phyloP scores from a whole-genome alignment of 306 rosid species.

The Cucurbita argyrosperma region DNA sequence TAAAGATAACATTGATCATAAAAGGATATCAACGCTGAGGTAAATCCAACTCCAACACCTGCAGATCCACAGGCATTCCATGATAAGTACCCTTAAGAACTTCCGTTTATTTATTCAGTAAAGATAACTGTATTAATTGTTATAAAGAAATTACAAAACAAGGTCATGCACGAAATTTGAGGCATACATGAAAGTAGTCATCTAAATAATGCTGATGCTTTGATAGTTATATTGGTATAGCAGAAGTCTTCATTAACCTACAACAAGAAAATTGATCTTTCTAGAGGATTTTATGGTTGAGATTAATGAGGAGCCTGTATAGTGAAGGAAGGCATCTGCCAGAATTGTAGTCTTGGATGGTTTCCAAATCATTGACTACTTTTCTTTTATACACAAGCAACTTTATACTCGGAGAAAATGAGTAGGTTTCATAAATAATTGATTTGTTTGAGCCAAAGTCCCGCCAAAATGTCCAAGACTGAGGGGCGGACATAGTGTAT shows the following conservation, averaged over 20 bases:
- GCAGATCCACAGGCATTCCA: constrained; percentile 24
- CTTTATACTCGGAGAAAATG: background rate
- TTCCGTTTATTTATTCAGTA: background rate
- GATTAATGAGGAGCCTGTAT: background rate
- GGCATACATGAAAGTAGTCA: background rate
- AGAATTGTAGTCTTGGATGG: background rate
- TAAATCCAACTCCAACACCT: constrained; percentile 98
- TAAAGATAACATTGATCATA: constrained; percentile 7
- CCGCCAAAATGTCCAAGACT: no score
- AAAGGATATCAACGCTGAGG: constrained; percentile 98
- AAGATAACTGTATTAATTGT: background rate
- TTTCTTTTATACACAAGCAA: background rate
- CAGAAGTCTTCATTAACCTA: background rate
- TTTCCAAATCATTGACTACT: background rate
- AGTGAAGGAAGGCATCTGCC: background rate
- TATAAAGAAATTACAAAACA: background rate
- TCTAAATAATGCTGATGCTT: background rate
- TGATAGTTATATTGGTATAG: background rate
- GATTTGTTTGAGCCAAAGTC: background rate
- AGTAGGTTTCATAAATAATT: background rate
- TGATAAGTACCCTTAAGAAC: constrained; percentile 12
- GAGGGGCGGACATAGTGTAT: no score
- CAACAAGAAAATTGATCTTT: background rate
- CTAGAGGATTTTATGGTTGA: background rate
- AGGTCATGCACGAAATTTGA: background rate